Evolutionary conservation across 2,329 filamentous ascomycete species (phyloP).

Genomic region (Fusarium begoniae): DNA sequence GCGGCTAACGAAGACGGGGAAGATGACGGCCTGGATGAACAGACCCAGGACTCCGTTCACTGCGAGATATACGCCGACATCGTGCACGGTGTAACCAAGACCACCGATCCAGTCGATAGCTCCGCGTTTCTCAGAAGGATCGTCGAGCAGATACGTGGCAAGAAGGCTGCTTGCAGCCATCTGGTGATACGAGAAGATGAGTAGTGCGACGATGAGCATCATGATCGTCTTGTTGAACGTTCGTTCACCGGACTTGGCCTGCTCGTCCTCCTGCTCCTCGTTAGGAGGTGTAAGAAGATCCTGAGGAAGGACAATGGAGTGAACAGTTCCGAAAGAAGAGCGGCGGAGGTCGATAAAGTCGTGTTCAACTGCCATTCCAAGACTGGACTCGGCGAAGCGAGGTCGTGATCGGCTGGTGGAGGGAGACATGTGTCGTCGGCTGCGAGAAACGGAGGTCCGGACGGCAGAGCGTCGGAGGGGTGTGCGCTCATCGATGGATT

Average conservation of each 20-base stretch:
- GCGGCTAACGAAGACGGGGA: slow-evolving; percentile 69
- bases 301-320: slow-evolving; percentile 49
- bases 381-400: slow-evolving; percentile 34
- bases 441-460: slow-evolving; percentile 19
- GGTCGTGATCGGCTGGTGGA: slow-evolving; percentile 32
- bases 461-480: slow-evolving; percentile 32
- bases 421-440: slow-evolving; percentile 22
- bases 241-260: slow-evolving; percentile 28
- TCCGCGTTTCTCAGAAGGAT: slow-evolving; percentile 33
- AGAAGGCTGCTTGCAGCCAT: slow-evolving; percentile 56
- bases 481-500: slow-evolving; percentile 28
- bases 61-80: slow-evolving; percentile 74
- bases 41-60: slow-evolving; percentile 77
- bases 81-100: slow-evolving; percentile 70
- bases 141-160: slow-evolving; percentile 55
- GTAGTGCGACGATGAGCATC: slow-evolving; percentile 50
- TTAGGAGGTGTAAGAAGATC: slow-evolving; percentile 30
- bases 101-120: slow-evolving; percentile 63
- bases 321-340: slow-evolving; percentile 55
- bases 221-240: slow-evolving; percentile 50
- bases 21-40: slow-evolving; percentile 76
- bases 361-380: slow-evolving; percentile 33
- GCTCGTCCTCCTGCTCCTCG: slow-evolving; percentile 21
- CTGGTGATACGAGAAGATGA: slow-evolving; percentile 56
- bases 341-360: slow-evolving; percentile 38